Base-by-base conservation (phyloP, 495 filamentous ascomycete species). In the Xylaria venustula region DNA sequence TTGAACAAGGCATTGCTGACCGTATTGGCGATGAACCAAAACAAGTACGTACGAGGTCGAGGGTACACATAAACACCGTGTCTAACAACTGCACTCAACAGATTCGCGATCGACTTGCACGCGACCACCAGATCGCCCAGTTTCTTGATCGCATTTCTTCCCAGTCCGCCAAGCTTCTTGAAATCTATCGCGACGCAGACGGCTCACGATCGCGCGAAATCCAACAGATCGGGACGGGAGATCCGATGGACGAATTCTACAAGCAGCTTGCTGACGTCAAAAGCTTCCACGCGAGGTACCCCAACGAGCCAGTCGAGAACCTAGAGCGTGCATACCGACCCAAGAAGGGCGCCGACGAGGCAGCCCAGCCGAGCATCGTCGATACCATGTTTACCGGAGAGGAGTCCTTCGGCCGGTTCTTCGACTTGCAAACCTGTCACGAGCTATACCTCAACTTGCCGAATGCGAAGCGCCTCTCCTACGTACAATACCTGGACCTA, bases 341-440 rank as follows among this genome's bases (percentile, higher is more conserved):
- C 41, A 85, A 81, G 52, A 78, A 72, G 30, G 68, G 67, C 44
- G 66, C 63, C 14, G 84, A 84, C 28, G 81, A 87, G 7, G 87
- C 77, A 1, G 85, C 88, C 44, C 86, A 88, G 36, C 90, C 92
- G 36, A 82, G 80, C 63, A 85, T 93, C 46, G 86, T 97, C 55
- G 92, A 97, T 64, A 85, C 82, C 54, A 89, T 97, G 87, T 98
- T 98, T 71, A 94, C 91, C 1, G 95, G 94, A 19, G 94, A 98
- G 75, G 94, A 98, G 72, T 86, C 87, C 2, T 96, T 87, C 66
- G 94, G 94, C 25, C 87, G 90, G 57, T 98, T 88, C 71, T 86
- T 98, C 64, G 94, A 98, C 74, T 75, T 98, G 51, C 93, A 90
- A 23, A 80, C 72, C 44, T 79, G 87, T 60, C 94, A 98, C 67